A percentile compares a stretch with the other conserved stretches of the same genome.
phyloP scores from a whole-genome alignment of 1,139 yeast genomes.

The Candida frijolesensis region DNA sequence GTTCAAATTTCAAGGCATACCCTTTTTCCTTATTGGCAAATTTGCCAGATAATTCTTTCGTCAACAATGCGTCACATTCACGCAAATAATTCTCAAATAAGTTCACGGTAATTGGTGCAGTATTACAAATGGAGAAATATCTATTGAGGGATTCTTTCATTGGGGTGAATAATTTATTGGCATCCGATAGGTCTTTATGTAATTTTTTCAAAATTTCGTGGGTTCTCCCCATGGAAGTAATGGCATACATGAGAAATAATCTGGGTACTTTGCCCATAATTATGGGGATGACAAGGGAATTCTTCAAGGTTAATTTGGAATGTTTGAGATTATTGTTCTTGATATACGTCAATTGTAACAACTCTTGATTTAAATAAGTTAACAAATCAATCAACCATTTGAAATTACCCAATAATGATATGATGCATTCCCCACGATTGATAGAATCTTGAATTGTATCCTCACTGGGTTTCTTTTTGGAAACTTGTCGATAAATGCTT shows the following conservation, averaged over 20 bases:
- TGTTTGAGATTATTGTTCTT: slow-evolving; percentile 20
- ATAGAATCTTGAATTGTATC: slow-evolving; percentile 58
- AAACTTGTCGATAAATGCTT: slow-evolving; percentile 58
- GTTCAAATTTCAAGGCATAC: slow-evolving; percentile 52
- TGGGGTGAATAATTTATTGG: slow-evolving; percentile 49
- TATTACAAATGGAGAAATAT: slow-evolving; percentile 53
- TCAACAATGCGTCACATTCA: slow-evolving; percentile 46
- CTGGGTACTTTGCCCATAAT: slow-evolving; percentile 71
- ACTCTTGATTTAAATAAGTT: slow-evolving; percentile 67
- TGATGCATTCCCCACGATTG: slow-evolving; percentile 56
- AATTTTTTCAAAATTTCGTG: slow-evolving; percentile 57
- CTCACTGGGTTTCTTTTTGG: slow-evolving; percentile 50
- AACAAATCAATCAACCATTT: slow-evolving; percentile 79
- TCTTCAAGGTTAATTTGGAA: slow-evolving; percentile 28
- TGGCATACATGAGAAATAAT: slow-evolving; percentile 65
- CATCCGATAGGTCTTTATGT: slow-evolving; percentile 43
- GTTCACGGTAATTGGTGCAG: slow-evolving; percentile 59
- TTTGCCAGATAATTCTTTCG: slow-evolving; percentile 29
- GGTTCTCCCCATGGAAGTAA: slow-evolving; percentile 69
- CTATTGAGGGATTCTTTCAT: slow-evolving; percentile 57
- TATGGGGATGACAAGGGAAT: slow-evolving; percentile 52
- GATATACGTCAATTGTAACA: slow-evolving; percentile 42
- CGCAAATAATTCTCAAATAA: slow-evolving; percentile 64
- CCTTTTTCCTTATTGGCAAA: slow-evolving; percentile 32
- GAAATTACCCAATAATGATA: slow-evolving; percentile 69